A percentile compares a stretch with the other conserved stretches of the same genome.
Evolutionary conservation across 2,329 filamentous ascomycete genomes (phyloP).

Genomic region (Microascus cirrosus): DNA sequence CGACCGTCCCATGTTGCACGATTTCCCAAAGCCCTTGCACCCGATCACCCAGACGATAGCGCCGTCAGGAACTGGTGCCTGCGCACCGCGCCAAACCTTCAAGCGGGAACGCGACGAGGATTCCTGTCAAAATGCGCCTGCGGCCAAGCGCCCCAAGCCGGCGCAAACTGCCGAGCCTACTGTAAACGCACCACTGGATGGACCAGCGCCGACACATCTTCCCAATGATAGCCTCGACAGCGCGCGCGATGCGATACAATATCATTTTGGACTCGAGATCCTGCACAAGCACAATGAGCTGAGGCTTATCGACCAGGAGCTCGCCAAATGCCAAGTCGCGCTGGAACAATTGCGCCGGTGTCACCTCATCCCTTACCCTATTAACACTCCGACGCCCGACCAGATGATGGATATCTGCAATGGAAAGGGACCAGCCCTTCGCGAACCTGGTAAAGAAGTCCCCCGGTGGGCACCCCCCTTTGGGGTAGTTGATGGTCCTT

Average conservation of each 20-base stretch:
- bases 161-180: not conserved
- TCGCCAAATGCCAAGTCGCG: conserved; percentile 88
- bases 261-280: conserved; percentile 85
- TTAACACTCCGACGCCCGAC: conserved; percentile 52
- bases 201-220: not conserved
- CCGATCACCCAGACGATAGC: conserved; percentile 14
- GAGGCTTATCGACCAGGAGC: conserved; percentile 86
- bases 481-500: conserved; percentile 84
- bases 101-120: conserved; percentile 27
- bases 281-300: conserved; percentile 90
- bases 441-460: conserved; percentile 49
- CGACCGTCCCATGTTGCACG: conserved; percentile 26
- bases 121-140: conserved; percentile 11
- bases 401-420: conserved; percentile 60
- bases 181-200: not conserved
- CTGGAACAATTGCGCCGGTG: conserved; percentile 90
- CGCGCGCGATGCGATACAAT: conserved; percentile 44
- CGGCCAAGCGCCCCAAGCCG: not conserved
- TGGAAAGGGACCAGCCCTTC: conserved; percentile 63
- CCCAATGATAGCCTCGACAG: not conserved
- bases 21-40: conserved; percentile 19
- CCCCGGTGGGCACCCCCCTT: conserved; percentile 78
- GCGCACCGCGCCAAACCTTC: conserved; percentile 16
- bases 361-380: conserved; percentile 82
- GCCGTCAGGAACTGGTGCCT: conserved; percentile 7